phyloP scores from a whole-genome alignment of 1,284 basidiomycete species.

The Microbotryum intermedium region DNA sequence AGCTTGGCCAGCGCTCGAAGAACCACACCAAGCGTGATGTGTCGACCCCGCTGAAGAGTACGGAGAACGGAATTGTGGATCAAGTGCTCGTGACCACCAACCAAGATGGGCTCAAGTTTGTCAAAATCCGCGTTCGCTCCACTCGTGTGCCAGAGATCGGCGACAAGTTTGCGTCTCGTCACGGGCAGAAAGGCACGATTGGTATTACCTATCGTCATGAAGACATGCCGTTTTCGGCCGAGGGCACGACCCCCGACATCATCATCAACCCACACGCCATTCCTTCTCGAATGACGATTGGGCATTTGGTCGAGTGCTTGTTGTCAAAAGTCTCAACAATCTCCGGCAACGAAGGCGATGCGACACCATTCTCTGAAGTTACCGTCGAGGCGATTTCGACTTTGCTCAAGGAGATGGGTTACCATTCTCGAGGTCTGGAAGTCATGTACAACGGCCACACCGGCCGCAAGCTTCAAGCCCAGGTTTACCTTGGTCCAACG shows the following conservation, averaged over 20 bases:
- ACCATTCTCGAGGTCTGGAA: constrained; percentile 89
- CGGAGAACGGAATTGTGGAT: constrained; percentile 94
- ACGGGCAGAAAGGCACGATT: constrained; percentile 99
- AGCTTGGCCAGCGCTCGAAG: constrained; percentile 87
- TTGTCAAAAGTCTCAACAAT: constrained; percentile 93
- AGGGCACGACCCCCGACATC: constrained; percentile 92
- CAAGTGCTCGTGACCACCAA: constrained; percentile 96
- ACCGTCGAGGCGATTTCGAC: constrained; percentile 91
- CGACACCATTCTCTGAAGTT: constrained; percentile 95
- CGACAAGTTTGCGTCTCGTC: constrained; percentile 98
- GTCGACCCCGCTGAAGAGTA: constrained; percentile 94
- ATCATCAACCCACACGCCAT: constrained; percentile 99
- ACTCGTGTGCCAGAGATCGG: constrained; percentile 95
- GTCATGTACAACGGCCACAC: constrained; percentile 99
- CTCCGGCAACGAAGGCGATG: constrained; percentile 93
- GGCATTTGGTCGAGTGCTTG: constrained; percentile 97
- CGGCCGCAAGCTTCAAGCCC: constrained; percentile 90
- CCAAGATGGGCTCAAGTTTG: constrained; percentile 91
- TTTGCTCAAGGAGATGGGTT: constrained; percentile 71
- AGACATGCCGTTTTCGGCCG: constrained; percentile 97
- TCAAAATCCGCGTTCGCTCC: constrained; percentile 92
- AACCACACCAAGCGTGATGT: constrained; percentile 88
- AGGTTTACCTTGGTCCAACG: constrained; percentile 95
- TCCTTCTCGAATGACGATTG: constrained; percentile 99
- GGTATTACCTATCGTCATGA: constrained; percentile 99